Evolutionary conservation across 2,329 filamentous ascomycete species (phyloP).

Genomic region (Epichloe aotearoae): DNA sequence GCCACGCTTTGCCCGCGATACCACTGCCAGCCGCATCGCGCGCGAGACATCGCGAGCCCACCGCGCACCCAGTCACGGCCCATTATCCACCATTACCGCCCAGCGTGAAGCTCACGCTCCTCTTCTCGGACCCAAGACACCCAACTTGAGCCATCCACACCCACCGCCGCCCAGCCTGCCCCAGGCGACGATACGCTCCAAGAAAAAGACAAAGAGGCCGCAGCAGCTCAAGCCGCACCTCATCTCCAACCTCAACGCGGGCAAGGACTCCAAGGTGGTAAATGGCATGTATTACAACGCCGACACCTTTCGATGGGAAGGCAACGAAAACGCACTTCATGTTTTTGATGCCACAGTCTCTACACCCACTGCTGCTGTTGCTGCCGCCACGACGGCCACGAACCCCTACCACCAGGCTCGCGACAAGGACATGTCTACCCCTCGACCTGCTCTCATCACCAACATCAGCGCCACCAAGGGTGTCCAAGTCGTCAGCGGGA

Average conservation of each 20-base stretch:
- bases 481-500: conserved; percentile 88
- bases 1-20: conserved; percentile 53
- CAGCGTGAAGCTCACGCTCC: conserved; percentile 41
- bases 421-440: conserved; percentile 46
- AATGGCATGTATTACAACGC: conserved; percentile 91
- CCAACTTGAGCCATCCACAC: conserved; percentile 24
- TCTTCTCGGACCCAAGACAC: conserved; percentile 34
- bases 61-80: conserved; percentile 39
- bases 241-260: conserved; percentile 67
- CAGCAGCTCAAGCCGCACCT: conserved; percentile 70
- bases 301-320: conserved; percentile 78
- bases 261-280: conserved; percentile 71
- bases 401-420: conserved; percentile 25
- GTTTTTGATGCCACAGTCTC: conserved; percentile 58
- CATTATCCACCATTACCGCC: conserved; percentile 40
- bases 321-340: conserved; percentile 75
- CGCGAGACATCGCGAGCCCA: conserved; percentile 49
- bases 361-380: conserved; percentile 34
- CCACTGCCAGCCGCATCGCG: conserved; percentile 50
- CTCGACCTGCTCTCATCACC: conserved; percentile 71
- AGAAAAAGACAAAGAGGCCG: conserved; percentile 42
- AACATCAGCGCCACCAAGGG: conserved; percentile 76
- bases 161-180: conserved; percentile 25
- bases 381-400: conserved; percentile 10
- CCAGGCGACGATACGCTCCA: conserved; percentile 33